Base-by-base conservation (phyloP, 441 rosid genomes). In the Bocquillonia castaneifolia region DNA sequence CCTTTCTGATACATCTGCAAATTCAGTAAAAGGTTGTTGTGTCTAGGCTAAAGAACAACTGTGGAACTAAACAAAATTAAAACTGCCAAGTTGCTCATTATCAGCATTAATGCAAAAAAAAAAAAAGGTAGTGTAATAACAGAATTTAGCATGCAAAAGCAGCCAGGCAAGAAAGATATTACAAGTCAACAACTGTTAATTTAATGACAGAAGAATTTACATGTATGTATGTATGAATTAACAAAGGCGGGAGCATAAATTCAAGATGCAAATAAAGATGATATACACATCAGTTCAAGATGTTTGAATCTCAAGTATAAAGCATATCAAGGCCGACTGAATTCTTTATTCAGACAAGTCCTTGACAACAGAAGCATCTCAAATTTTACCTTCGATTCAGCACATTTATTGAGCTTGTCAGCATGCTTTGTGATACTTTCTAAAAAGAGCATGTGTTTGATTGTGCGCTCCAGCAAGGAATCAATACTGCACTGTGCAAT, bases 401-500 rank as follows among this genome's bases (percentile, higher is more conserved):
- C 81, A 70, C 88, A 85, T 77, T 84, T 83, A 70, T 85, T 86
- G 68, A 93, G 88, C 84, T 88, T 85, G 72, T 89, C 93, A 42
- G 96, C 93, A 79, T 91, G 95, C 78, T 89, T 89, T 31, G 90
- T 85, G 68, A 91, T 79, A 73, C 89, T 85, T 79, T 91, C 91
- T 68, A 93, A 70, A 74, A 88, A 91, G 51, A 86, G 85, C 95
- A 91, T 86, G 78, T 93, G 95, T 82, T 88, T 89, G 89, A 93
- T 84, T 40, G 99, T 91, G 58, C 91, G 91, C 81, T 91, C 99
- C 78, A 93, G 85, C 84, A 93, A 80, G 69, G 97, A 84, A 84
- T 93, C 99, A 62, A 93, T 93, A 69, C 99, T 93, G 84, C 97
- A 91, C 99, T 94, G 97, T 44, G 66, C 67, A 75, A 68, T 66